These are phyloP conservation scores for Leccinum pachyderme DNA, from an alignment of 1,284 basidiomycete genomes.

Conservation along the genomic window DNA sequence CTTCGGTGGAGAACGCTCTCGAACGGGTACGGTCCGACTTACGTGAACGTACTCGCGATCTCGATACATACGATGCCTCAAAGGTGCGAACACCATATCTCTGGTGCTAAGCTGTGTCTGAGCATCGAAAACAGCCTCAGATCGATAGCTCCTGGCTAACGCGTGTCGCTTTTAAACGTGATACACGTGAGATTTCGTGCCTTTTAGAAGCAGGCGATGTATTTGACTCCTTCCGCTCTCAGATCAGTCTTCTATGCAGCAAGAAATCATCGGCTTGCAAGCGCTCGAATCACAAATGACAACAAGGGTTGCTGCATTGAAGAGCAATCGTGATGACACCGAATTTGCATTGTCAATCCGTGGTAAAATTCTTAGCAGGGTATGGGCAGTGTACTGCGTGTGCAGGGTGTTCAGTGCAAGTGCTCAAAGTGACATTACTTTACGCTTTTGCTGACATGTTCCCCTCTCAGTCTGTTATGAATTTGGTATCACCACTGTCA, in stretches of 20 bases:
- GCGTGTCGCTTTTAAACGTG: conserved; percentile 32
- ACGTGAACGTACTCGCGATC: conserved; percentile 30
- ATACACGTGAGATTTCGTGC: conserved; percentile 26
- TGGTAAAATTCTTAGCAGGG: conserved; percentile 48
- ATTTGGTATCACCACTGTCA: conserved; percentile 49
- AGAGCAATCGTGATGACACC: conserved; percentile 46
- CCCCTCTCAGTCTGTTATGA: conserved; percentile 50
- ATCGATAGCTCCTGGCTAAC: conserved; percentile 30
- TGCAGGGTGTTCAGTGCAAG: conserved; percentile 63
- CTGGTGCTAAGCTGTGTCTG: conserved; percentile 8
- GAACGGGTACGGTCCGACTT: conserved; percentile 33
- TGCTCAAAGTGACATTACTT: conserved; percentile 18
- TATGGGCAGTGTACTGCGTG: conserved; percentile 69
- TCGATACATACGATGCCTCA: conserved; percentile 21
- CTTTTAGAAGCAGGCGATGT: background rate
- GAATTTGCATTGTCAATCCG: conserved; percentile 54
- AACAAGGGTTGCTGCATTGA: conserved; percentile 51
- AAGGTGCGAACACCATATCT: conserved; percentile 22
- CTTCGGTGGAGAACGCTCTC: conserved; percentile 34
- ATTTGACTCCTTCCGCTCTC: conserved; percentile 6
- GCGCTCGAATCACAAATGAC: conserved; percentile 70
- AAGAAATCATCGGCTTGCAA: conserved; percentile 64
- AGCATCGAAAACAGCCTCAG: conserved; percentile 22
- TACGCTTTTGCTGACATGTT: conserved; percentile 13
- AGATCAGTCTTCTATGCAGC: conserved; percentile 33